A percentile compares a stretch with the other conserved stretches of the same genome.
phyloP scores from a whole-genome alignment of 257 asterid species.

The Misopates orontium region DNA sequence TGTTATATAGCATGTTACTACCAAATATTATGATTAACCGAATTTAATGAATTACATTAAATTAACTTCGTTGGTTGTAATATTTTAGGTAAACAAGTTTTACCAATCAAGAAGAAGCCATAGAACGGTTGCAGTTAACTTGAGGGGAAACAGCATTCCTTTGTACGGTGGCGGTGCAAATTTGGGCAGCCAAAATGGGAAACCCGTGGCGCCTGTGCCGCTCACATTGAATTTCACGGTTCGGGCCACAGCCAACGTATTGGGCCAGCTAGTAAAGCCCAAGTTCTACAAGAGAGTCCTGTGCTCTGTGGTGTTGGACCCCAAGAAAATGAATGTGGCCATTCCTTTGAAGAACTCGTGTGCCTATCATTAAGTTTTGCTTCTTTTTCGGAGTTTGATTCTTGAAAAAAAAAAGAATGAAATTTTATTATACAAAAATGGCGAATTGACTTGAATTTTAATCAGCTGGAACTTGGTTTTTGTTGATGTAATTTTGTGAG shows the following conservation, averaged over 20 bases:
- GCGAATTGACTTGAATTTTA: too few species aligned
- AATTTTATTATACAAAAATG: too few species aligned
- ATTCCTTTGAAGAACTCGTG: conserved; percentile 56
- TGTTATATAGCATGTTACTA: too few species aligned
- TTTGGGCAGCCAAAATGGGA: conserved; percentile 57
- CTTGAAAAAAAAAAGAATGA: neutral
- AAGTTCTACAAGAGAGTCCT: conserved; percentile 55
- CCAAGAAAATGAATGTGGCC: conserved; percentile 63
- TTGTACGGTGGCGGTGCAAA: conserved; percentile 80
- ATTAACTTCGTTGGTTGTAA: neutral
- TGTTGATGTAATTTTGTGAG: conserved; percentile 12
- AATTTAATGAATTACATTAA: too few species aligned
- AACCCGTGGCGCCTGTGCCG: conserved; percentile 57
- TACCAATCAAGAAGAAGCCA: conserved; percentile 78
- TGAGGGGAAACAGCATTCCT: conserved; percentile 61
- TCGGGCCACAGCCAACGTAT: conserved; percentile 73
- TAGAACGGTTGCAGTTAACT: conserved; percentile 44
- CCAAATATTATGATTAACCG: too few species aligned
- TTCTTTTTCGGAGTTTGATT: neutral
- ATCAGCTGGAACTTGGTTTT: too few species aligned
- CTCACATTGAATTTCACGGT: conserved; percentile 53
- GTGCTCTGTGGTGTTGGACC: conserved; percentile 58
- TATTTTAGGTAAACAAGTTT: conserved; percentile 59
- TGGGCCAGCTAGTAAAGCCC: conserved; percentile 84
- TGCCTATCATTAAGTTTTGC: conserved; percentile 38